Evolutionary conservation across 2,329 filamentous ascomycete species (phyloP).

Genomic region (Scytalidium lignicola): DNA sequence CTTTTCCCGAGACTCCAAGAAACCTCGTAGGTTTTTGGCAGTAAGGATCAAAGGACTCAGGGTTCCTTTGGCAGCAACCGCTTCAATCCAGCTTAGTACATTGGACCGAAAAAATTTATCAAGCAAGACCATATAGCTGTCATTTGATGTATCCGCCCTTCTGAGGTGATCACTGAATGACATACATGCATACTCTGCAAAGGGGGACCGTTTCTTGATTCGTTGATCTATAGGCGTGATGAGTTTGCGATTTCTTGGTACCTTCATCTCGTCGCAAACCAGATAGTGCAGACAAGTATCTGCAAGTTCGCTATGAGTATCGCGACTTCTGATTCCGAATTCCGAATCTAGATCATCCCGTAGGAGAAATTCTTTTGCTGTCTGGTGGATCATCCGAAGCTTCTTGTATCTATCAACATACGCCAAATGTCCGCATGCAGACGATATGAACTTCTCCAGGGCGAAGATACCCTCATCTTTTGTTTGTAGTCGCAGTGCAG

Average conservation of each 20-base stretch:
- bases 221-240: not conserved
- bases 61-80: slow-evolving; percentile 19
- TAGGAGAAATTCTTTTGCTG: slow-evolving; percentile 25
- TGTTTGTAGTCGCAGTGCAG: slow-evolving; percentile 25
- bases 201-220: slow-evolving; percentile 2
- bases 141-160: slow-evolving; percentile 6
- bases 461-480: slow-evolving; percentile 14
- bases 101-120: slow-evolving; percentile 20
- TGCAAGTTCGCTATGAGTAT: slow-evolving; percentile 22
- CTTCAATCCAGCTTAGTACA: slow-evolving; percentile 29
- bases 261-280: slow-evolving; percentile 12
- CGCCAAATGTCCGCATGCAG: slow-evolving; percentile 28
- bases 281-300: slow-evolving; percentile 21
- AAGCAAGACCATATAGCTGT: slow-evolving; percentile 16
- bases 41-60: slow-evolving; percentile 22
- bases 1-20: slow-evolving; percentile 14
- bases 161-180: slow-evolving; percentile 23
- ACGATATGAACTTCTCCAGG: slow-evolving; percentile 18
- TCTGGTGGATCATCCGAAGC: slow-evolving; percentile 25
- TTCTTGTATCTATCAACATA: slow-evolving; percentile 14
- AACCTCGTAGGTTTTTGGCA: slow-evolving; percentile 27
- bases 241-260: slow-evolving; percentile 1
- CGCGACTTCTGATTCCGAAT: slow-evolving; percentile 18
- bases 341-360: slow-evolving; percentile 17
- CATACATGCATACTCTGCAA: slow-evolving; percentile 19